These are phyloP conservation scores for Phytophthora sojae DNA, from an alignment of 352 stramenopile genomes.

Conservation along the genomic window DNA sequence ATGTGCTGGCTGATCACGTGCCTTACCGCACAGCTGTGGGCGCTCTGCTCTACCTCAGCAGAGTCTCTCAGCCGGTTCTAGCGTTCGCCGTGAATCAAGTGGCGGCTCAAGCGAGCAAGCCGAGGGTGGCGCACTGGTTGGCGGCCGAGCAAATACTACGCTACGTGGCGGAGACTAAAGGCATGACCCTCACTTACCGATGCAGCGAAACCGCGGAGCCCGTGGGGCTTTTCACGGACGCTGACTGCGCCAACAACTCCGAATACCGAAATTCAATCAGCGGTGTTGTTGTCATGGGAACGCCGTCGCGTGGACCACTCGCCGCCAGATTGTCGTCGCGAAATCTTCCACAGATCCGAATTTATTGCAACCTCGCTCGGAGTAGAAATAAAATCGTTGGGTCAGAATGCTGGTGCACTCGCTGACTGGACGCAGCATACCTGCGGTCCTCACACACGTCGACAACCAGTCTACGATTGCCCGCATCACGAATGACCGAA, in stretches of 20 bases:
- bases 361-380: background rate
- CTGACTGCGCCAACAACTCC: conserved; percentile 4
- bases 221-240: background rate
- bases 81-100: conserved; percentile 6
- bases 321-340: background rate
- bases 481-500: background rate
- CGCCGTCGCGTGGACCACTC: background rate
- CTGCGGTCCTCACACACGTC: background rate
- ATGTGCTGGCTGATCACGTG: background rate
- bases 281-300: background rate
- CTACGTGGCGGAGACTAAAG: background rate
- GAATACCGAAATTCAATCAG: background rate
- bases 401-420: background rate
- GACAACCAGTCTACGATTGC: background rate
- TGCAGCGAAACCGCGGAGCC: background rate
- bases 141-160: background rate
- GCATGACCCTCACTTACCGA: background rate
- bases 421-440: background rate
- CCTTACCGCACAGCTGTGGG: conserved; percentile 1
- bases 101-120: background rate
- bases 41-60: conserved; percentile 3
- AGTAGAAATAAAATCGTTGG: background rate
- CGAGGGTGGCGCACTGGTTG: background rate
- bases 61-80: conserved; percentile 8
- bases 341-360: background rate